Percentiles rank a stretch among this genome's conserved stretches.
phyloP scores from a whole-genome alignment of 306 rosid genomes.

The Corylus avellana region DNA sequence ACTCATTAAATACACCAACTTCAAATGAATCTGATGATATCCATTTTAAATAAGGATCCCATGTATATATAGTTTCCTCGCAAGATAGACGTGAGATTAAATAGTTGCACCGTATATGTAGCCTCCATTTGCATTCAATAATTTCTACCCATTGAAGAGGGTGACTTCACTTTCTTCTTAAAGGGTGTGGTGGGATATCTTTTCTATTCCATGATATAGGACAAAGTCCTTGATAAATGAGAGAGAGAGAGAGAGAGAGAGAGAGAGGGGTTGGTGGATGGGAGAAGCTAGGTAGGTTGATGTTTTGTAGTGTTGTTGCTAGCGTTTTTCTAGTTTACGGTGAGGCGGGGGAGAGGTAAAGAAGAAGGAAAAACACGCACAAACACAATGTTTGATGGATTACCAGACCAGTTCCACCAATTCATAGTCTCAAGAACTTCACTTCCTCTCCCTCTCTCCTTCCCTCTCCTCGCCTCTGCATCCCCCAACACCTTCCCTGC shows the following conservation, averaged over 20 bases:
- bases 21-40: too few species aligned
- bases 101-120: neutral
- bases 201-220: slow-evolving; percentile 54
- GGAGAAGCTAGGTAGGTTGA: slow-evolving; percentile 7
- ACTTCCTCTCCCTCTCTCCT: slow-evolving; percentile 57
- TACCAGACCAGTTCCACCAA: slow-evolving; percentile 85
- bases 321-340: slow-evolving; percentile 57
- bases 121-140: slow-evolving; percentile 19
- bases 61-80: too few species aligned
- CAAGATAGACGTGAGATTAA: too few species aligned
- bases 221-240: slow-evolving; percentile 69
- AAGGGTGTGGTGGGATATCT: slow-evolving; percentile 74
- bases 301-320: slow-evolving; percentile 48
- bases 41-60: too few species aligned
- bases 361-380: slow-evolving; percentile 30
- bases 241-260: slow-evolving; percentile 38
- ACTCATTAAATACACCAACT: too few species aligned
- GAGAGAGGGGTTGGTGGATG: slow-evolving; percentile 25
- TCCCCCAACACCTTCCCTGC: slow-evolving; percentile 13
- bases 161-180: slow-evolving; percentile 79
- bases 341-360: slow-evolving; percentile 28
- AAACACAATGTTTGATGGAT: slow-evolving; percentile 82
- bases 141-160: slow-evolving; percentile 40
- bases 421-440: slow-evolving; percentile 69
- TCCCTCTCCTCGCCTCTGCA: slow-evolving; percentile 54